A percentile compares a stretch with the other conserved stretches of the same genome.
Evolutionary conservation across 164 flowering plant species (phyloP).

Genomic region (Umbellularia californica): DNA sequence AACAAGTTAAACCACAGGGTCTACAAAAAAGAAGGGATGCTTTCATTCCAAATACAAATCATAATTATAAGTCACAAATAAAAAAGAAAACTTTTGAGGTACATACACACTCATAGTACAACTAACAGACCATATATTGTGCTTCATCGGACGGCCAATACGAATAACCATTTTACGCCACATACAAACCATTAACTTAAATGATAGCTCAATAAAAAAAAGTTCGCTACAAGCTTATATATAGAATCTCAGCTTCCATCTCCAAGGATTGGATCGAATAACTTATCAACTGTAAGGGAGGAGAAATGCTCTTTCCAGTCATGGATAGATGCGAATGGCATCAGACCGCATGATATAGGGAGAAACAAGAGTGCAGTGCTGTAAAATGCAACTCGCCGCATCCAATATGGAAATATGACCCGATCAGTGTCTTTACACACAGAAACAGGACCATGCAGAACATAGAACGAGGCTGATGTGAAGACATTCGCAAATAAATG

Average conservation of each 20-base stretch:
- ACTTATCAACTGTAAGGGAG: slow-evolving; percentile 6
- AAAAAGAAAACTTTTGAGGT: too few species aligned
- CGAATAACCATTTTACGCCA: too few species aligned
- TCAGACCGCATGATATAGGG: slow-evolving; percentile 63
- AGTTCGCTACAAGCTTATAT: not conserved
- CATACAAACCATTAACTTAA: too few species aligned
- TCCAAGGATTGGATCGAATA: not conserved
- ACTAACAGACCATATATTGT: too few species aligned
- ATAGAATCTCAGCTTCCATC: slow-evolving; percentile 5
- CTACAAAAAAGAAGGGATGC: too few species aligned
- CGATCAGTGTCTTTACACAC: slow-evolving; percentile 22
- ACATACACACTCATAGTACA: too few species aligned
- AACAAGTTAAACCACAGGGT: too few species aligned
- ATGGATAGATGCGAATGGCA: slow-evolving; percentile 69
- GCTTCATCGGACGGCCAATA: too few species aligned
- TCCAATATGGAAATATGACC: slow-evolving; percentile 45
- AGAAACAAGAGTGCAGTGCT: slow-evolving; percentile 35
- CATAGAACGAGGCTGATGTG: slow-evolving; percentile 37
- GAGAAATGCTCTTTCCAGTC: slow-evolving; percentile 70
- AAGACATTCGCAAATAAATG: slow-evolving; percentile 59
- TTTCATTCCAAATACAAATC: too few species aligned
- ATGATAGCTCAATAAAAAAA: too few species aligned
- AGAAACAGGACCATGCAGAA: slow-evolving; percentile 66
- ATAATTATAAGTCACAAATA: too few species aligned
- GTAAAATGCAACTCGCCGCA: slow-evolving; percentile 47